Conservation (phyloP, 1,284 basidiomycete genomes). For the Trichosporon ovoides region DNA sequence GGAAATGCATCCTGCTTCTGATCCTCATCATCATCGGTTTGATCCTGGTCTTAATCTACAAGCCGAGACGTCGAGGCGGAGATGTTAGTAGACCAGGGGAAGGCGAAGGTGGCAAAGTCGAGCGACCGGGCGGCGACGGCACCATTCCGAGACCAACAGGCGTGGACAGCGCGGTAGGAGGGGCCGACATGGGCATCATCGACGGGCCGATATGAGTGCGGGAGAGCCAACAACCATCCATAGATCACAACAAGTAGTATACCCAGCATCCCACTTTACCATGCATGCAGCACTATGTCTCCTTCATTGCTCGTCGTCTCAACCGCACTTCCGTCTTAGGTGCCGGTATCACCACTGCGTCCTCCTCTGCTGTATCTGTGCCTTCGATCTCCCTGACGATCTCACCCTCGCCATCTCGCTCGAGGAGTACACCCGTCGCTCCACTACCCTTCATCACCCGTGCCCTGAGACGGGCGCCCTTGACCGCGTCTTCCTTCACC, state of each 20-base stretch:
- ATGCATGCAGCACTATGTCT: not conserved
- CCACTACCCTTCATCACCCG: slow-evolving; percentile 13
- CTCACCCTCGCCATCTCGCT: not conserved
- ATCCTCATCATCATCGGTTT: slow-evolving; percentile 82
- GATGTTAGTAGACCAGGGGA: not conserved
- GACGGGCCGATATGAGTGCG: not conserved
- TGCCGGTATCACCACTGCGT: not conserved
- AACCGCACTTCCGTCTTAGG: not conserved
- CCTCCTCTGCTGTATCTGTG: not conserved
- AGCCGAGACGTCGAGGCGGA: slow-evolving; percentile 29
- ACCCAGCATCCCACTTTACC: not conserved
- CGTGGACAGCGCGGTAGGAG: not conserved
- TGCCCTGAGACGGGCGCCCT: slow-evolving; percentile 17
- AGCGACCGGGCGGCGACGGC: not conserved
- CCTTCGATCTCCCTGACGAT: not conserved
- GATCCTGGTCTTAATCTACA: slow-evolving; percentile 50
- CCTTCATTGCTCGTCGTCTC: not conserved
- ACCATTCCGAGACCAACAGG: not conserved
- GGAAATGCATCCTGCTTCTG: slow-evolving; percentile 88
- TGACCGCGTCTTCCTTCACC: slow-evolving; percentile 20
- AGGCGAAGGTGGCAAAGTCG: not conserved
- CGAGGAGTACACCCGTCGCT: not conserved
- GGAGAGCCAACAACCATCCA: not conserved
- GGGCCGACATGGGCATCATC: slow-evolving; percentile 5
- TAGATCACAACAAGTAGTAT: not conserved